These are phyloP conservation scores for Fonsecaea pedrosoi DNA, from an alignment of 2,329 filamentous ascomycete species.

Conservation along the genomic window DNA sequence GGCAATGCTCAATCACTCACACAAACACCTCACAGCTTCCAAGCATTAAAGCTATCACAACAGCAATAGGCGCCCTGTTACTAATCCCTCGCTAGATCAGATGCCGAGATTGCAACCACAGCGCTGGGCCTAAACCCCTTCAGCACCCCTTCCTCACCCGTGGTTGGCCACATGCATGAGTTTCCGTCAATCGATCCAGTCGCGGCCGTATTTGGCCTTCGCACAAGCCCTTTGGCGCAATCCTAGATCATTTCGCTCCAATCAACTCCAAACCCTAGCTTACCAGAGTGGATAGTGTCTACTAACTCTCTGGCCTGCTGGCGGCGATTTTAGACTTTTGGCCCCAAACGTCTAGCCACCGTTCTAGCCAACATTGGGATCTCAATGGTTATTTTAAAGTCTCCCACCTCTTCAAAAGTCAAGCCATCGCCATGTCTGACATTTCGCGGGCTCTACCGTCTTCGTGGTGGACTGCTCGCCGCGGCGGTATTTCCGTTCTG, in stretches of 20 bases:
- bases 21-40: neutral
- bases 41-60: neutral
- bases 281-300: neutral
- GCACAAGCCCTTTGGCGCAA: neutral
- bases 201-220: neutral
- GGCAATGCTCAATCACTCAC: neutral
- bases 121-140: neutral
- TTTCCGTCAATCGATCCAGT: neutral
- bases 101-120: constrained; percentile 3
- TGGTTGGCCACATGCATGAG: neutral
- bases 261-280: neutral
- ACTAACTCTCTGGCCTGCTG: neutral
- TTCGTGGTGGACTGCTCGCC: neutral
- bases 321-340: constrained; percentile 16
- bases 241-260: neutral
- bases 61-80: neutral
- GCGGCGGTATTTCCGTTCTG: neutral
- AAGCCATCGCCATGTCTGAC: neutral
- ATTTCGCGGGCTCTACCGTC: neutral
- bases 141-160: too few species aligned
- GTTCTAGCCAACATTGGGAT: neutral
- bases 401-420: constrained; percentile 1
- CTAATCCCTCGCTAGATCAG: neutral
- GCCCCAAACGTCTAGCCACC: constrained; percentile 5
- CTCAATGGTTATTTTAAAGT: neutral